These are phyloP conservation scores for Kodamaea nitidulidarum DNA, from an alignment of 805 yeast species.

Conservation along the genomic window DNA sequence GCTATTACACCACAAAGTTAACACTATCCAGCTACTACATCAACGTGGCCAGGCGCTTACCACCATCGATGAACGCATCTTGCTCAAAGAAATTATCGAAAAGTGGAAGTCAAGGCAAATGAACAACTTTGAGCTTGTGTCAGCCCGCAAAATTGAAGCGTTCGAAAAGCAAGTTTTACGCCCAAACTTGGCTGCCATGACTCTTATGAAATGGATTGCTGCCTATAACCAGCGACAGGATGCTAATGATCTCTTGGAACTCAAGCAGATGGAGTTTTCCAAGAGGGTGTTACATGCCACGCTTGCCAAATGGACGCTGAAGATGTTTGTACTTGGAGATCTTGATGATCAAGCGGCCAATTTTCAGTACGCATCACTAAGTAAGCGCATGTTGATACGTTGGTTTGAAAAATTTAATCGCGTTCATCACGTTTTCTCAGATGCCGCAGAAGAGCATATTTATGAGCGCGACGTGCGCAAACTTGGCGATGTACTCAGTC, in stretches of 20 bases:
- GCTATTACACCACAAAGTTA: not conserved
- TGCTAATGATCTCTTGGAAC: constrained; percentile 10
- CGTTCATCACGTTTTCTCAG: constrained; percentile 22
- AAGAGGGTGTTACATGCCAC: not conserved
- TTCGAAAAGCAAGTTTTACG: constrained; percentile 16
- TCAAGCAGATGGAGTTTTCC: constrained; percentile 7
- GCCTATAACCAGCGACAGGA: constrained; percentile 15
- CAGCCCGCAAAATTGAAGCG: constrained; percentile 14
- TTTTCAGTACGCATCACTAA: constrained; percentile 17
- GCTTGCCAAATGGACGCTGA: constrained; percentile 15
- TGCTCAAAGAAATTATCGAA: not conserved
- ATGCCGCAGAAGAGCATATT: constrained; percentile 27
- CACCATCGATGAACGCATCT: not conserved
- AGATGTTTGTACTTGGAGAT: not conserved
- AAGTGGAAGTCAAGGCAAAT: constrained; percentile 24
- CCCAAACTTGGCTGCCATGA: constrained; percentile 12
- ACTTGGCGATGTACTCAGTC: constrained; percentile 24
- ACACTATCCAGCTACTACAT: not conserved
- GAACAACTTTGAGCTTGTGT: constrained; percentile 17
- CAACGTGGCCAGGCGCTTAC: not conserved
- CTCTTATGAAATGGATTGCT: constrained; percentile 21
- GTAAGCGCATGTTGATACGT: constrained; percentile 25
- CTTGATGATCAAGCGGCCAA: constrained; percentile 13
- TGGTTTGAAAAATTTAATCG: constrained; percentile 33
- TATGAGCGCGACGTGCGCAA: constrained; percentile 25